Conservation (phyloP, 495 filamentous ascomycete genomes). For the Tuber umbilicatum region DNA sequence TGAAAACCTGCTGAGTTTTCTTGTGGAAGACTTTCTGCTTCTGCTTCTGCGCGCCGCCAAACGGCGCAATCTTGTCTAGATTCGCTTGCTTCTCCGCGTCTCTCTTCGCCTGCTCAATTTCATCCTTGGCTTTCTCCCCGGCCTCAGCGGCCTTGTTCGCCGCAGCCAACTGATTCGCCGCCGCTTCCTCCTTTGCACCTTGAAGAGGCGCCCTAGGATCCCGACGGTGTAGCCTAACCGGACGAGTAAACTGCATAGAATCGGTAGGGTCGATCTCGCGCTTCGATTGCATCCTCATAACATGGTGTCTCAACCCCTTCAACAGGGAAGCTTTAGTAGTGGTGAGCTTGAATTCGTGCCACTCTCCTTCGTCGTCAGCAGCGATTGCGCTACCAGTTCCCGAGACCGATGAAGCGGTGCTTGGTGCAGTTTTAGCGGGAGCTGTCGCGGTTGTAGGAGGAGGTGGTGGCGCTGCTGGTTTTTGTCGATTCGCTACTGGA, state of each 20-base stretch:
- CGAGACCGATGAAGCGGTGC: constrained; percentile 6
- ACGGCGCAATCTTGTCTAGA: constrained; percentile 79
- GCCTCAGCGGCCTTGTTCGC: constrained; percentile 47
- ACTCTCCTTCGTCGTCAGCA: constrained; percentile 7
- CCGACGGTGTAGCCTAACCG: constrained; percentile 79
- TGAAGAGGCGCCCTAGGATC: constrained; percentile 69
- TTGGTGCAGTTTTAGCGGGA: not conserved
- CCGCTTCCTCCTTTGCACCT: constrained; percentile 52
- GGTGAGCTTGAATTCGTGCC: constrained; percentile 48
- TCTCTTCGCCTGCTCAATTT: constrained; percentile 63
- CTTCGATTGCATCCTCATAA: constrained; percentile 67
- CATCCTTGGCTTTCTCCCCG: constrained; percentile 65
- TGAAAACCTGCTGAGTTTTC: constrained; percentile 61
- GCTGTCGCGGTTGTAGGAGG: constrained; percentile 6
- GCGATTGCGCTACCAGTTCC: not conserved
- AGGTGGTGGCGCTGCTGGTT: constrained; percentile 7
- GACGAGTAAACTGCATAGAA: constrained; percentile 74
- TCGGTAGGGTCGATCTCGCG: constrained; percentile 64
- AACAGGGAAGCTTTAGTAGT: constrained; percentile 73
- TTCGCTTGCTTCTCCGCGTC: constrained; percentile 77
- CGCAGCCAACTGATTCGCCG: constrained; percentile 44
- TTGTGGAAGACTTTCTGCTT: constrained; percentile 68
- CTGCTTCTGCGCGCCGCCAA: constrained; percentile 50
- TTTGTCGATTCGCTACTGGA: constrained; percentile 9
- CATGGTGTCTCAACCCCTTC: constrained; percentile 76